Base-by-base conservation (phyloP, 2,329 filamentous ascomycete genomes). In the Ilyonectria mors-panacis region DNA sequence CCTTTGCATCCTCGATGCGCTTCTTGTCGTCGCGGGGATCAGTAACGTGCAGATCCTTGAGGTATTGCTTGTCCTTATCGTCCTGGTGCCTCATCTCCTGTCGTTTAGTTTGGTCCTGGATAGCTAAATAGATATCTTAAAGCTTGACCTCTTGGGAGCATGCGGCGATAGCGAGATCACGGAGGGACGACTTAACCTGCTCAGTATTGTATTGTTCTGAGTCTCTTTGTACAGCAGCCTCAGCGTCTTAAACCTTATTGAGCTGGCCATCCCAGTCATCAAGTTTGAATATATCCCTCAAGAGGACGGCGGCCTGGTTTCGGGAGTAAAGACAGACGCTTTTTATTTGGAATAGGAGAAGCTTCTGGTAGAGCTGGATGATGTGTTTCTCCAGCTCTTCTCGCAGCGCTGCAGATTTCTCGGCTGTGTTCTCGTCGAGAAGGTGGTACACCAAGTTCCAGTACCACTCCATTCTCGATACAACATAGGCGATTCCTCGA, bases 261-360 rank as follows among this genome's bases (percentile, higher is more conserved):
- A 82, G 56, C 58, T 74, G 51, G 19, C 73, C 71, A 23, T 74
- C 73, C 81, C 80, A 84, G 64, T 81, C 76, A 66, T 84, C 76
- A 4, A 78, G 62, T 26, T 76, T 76, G 9, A 78, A 10, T 3
- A 80, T 54, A 51, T 77, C 75, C 28, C 78, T 73, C 3, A 79
- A 56, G 45, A 82, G 71, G 13, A 73, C 75, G 10, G 72, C 13
- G 10, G 63, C 66, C 51, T 72, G 73, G 33, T 78, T 74, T 3
- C 77, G 77, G 63, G 79, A 77, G 68, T 80, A 83, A 3, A 73
- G 77, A 50, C 74, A 80, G 33, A 81, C 70, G 58, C 81, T 84
- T 64, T 80, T 82, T 69, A 84, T 83, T 70, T 81, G 77, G 70
- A 82, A 84, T 1, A 70, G 51, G 9, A 85, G 77, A 17, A 85